These are phyloP conservation scores for Persicaria tinctoria DNA, from an alignment of 148 eudicot genomes.

Conservation along the genomic window DNA sequence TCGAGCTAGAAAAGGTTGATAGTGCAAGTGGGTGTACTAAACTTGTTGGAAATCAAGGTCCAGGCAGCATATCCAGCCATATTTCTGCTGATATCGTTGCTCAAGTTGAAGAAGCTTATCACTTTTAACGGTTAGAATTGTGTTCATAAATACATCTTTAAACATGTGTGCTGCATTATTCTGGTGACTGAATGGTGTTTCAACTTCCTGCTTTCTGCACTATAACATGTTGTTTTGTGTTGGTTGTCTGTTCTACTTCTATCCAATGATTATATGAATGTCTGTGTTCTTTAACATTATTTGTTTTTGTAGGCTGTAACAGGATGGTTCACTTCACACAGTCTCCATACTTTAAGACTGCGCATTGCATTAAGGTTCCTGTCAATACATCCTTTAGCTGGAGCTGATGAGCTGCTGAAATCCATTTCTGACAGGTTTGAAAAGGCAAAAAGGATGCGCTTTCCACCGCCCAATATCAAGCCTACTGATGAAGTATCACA, in stretches of 20 bases:
- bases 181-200: neutral
- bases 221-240: neutral
- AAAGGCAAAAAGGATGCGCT: slow-evolving; percentile 48
- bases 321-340: slow-evolving; percentile 68
- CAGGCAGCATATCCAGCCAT: slow-evolving; percentile 20
- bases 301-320: slow-evolving; percentile 42
- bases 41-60: slow-evolving; percentile 17
- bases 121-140: slow-evolving; percentile 61
- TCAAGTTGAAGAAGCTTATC: slow-evolving; percentile 62
- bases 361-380: slow-evolving; percentile 62
- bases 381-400: slow-evolving; percentile 53
- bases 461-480: slow-evolving; percentile 27
- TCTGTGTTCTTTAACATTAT: neutral
- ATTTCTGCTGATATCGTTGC: slow-evolving; percentile 73
- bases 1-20: slow-evolving; percentile 11
- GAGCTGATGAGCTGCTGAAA: slow-evolving; percentile 53
- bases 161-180: no score
- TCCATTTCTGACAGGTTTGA: slow-evolving; percentile 46
- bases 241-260: neutral
- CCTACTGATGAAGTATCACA: slow-evolving; percentile 36
- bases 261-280: neutral
- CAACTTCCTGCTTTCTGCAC: neutral
- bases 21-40: slow-evolving; percentile 21
- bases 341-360: slow-evolving; percentile 45
- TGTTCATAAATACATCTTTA: neutral